Evolutionary conservation across 2,329 filamentous ascomycete genomes (phyloP), one percentile per base, ranked within the genome.

Genomic region (Trichoderma hamatum): DNA sequence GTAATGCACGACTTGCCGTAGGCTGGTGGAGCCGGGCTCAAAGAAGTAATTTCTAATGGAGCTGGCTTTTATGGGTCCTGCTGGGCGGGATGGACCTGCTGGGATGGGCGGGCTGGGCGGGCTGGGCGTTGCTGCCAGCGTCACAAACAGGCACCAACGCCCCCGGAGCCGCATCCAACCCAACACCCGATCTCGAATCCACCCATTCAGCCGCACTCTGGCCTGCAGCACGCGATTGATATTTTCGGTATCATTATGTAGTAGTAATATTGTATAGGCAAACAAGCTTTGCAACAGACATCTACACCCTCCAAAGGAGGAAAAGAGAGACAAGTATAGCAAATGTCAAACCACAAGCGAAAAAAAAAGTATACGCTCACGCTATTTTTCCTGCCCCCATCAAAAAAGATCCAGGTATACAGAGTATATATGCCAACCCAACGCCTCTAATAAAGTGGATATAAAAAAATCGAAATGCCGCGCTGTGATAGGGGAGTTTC

Each of bases 371-470:
- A 30, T 55, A 14, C 2, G 21, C 16, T 16, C 49, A 54, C 24
- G 62, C 52, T 55, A 62, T 32, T 39, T 32, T 24, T 16, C 43
- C 32, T 5, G 9, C 46, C 46, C 46, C 46, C n/a, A 43, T 19
- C 36, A 19, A 10, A 39, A 21, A 21, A 43, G 7, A 43, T 43
- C 16, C 39, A 19, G n/a, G 39, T n/a, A 43, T 43, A 43, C 39
- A 43, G 39, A 43, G 19, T 21, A 28, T 36, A 19, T 39, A 51
- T 21, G n/a, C 56, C 39, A 34, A 32, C 52, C 52, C 46, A 66
- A 66, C 63, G 63, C 63, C 63, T 58, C 28, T 58, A 46, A 30
- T 28, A 26, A 52, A 28, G 49, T 55, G 32, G 19, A n/a, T 59
- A 26, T 21, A 32, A 36, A 36, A 36, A 36, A 34, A 58, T 58